phyloP scores from a whole-genome alignment of 2,329 filamentous ascomycete genomes.

The Verticillium alfalfae region DNA sequence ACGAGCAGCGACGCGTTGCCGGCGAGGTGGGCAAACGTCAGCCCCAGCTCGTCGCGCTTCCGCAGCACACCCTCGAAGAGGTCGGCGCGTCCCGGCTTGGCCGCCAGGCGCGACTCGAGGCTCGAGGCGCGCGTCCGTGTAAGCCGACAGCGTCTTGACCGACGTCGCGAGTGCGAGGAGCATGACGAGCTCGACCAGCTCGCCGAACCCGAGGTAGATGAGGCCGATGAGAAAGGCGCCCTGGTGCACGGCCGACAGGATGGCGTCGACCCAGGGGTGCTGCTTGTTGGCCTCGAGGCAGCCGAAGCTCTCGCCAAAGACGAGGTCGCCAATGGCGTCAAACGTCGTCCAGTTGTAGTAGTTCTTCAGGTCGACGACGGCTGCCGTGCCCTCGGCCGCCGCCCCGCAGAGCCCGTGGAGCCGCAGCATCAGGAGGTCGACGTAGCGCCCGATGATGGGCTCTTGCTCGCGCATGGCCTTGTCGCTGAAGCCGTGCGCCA shows the following conservation, averaged over 20 bases:
- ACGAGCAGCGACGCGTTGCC: slow-evolving; percentile 15
- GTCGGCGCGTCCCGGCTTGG: neutral
- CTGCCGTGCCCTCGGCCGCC: neutral
- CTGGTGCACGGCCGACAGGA: slow-evolving; percentile 10
- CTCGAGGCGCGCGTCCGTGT: neutral
- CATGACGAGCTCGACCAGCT: neutral
- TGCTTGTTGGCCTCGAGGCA: slow-evolving; percentile 16
- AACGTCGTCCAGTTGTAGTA: slow-evolving; percentile 22
- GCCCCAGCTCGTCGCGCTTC: neutral
- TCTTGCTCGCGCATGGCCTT: slow-evolving; percentile 22
- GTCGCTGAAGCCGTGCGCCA: slow-evolving; percentile 23
- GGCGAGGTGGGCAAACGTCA: slow-evolving; percentile 6
- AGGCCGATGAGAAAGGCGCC: neutral
- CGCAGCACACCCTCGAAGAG: neutral
- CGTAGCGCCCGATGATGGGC: slow-evolving; percentile 17
- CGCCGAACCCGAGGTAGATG: neutral
- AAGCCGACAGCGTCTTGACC: neutral
- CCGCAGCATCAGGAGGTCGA: slow-evolving; percentile 17
- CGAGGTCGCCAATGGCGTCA: slow-evolving; percentile 22
- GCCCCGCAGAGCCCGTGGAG: slow-evolving; percentile 10
- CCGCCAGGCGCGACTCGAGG: neutral
- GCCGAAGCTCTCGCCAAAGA: slow-evolving; percentile 20
- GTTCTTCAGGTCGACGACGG: slow-evolving; percentile 14
- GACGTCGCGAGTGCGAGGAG: neutral
- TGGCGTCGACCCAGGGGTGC: slow-evolving; percentile 17